phyloP scores from a whole-genome alignment of 2,329 filamentous ascomycete genomes.

The Tolypocladium ophioglossoides region DNA sequence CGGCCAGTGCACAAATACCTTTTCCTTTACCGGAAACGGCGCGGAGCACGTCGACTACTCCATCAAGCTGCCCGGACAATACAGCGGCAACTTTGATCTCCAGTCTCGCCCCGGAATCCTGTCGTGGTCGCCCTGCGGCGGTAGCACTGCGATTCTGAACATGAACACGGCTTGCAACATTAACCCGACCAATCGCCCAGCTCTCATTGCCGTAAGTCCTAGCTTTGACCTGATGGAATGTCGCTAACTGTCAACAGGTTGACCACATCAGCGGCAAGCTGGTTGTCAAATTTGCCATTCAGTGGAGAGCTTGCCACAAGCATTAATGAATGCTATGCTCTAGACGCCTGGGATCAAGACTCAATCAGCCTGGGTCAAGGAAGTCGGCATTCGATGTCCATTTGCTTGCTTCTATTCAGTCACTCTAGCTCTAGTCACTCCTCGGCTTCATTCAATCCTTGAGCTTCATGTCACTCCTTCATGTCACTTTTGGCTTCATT shows the following conservation, averaged over 20 bases:
- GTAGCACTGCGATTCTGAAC: conserved; percentile 16
- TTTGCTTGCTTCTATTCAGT: no score
- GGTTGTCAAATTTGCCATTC: conserved; percentile 12
- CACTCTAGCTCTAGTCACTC: no score
- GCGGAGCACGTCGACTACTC: conserved; percentile 10
- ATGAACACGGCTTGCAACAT: conserved; percentile 17
- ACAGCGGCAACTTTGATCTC: conserved; percentile 12
- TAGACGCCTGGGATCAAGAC: no score
- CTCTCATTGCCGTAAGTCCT: conserved; percentile 14
- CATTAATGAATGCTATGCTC: conserved; percentile 6
- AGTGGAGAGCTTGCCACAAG: conserved; percentile 9
- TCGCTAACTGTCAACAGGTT: conserved; percentile 9
- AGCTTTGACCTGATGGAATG: no score
- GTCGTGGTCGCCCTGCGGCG: conserved; percentile 14
- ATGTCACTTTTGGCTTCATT: no score
- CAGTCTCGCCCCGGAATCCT: conserved; percentile 8
- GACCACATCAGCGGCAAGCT: conserved; percentile 16
- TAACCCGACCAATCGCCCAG: conserved; percentile 9
- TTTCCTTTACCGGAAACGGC: conserved; percentile 14
- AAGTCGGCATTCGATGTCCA: no score
- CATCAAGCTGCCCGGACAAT: conserved; percentile 8
- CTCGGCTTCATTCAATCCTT: no score
- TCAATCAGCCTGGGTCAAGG: no score
- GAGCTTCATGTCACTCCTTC: no score
- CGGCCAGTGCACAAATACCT: conserved; percentile 14